phyloP scores from a whole-genome alignment of 495 filamentous ascomycete genomes.

The Penicillium turbatum region DNA sequence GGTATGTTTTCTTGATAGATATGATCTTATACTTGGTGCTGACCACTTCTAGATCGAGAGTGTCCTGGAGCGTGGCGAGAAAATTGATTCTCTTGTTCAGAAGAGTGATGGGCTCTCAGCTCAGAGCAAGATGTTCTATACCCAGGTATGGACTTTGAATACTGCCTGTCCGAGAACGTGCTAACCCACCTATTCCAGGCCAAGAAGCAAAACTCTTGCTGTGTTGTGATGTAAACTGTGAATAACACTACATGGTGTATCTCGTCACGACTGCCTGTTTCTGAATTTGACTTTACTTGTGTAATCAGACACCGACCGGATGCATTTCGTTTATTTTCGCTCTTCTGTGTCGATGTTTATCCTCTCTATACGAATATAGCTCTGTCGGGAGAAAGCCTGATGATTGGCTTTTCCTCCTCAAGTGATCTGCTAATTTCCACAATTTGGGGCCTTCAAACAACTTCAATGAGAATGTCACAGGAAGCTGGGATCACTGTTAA shows the following conservation, averaged over 20 bases:
- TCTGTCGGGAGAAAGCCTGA: not conserved
- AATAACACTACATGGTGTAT: not conserved
- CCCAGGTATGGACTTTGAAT: conserved; percentile 46
- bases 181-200: conserved; percentile 47
- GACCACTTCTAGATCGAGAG: conserved; percentile 56
- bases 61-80: conserved; percentile 78
- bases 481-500: not conserved
- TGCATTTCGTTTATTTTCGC: conserved; percentile 2
- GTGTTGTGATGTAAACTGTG: conserved; percentile 62
- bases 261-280: not conserved
- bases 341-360: conserved; percentile 39
- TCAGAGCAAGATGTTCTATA: conserved; percentile 97
- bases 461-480: not conserved
- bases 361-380: not conserved
- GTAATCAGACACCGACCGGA: conserved; percentile 13
- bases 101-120: conserved; percentile 84
- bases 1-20: conserved; percentile 17
- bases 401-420: not conserved
- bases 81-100: conserved; percentile 82
- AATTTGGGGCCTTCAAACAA: not conserved
- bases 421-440: not conserved
- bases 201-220: conserved; percentile 97
- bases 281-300: conserved; percentile 12
- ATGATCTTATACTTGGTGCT: not conserved
- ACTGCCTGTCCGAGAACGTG: no score